Evolutionary conservation across 228 moss, liverwort and hornwort genomes (phyloP), one percentile per base, ranked within the genome.

Genomic region (Sphagnum magellanicum): DNA sequence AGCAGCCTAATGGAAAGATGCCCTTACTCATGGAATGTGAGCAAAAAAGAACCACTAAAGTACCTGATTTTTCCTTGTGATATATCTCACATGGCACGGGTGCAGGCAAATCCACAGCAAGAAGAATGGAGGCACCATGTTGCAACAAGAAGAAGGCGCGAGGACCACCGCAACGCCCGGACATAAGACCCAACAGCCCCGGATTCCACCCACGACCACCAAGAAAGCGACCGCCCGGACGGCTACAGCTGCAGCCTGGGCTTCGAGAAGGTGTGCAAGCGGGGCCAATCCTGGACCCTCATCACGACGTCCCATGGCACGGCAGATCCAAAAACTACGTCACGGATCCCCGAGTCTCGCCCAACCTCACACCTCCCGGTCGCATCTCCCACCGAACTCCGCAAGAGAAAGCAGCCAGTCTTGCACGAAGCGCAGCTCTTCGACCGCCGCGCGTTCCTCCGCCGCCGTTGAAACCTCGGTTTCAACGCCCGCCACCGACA

Each of bases 251-350:
- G 4, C 13, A 11, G 16, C 58, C 16, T 6, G 61, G 51, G 46
- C 61, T 70, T 2, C 70, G 62, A 9, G 48, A 50, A 50, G 49
- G 17, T 60, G 0, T 63, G 16, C 14, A 6, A 6, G 50, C 16
- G 6, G 51, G 62, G 0, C n/a, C 32, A 6, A 50, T 50, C 6
- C 48, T 70, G 6, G 62, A 70, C 13, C 70, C 70, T 3, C 70
- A 70, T 60, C 70, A 51, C 13, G 70, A 70, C 61, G 60, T 51
- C 32, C 60, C 60, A 46, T 70, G 62, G 70, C 62, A 61, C 14
- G 70, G 70, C 10, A 48, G 62, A 50, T 14, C 61, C 32, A 70
- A 70, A 8, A 50, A 32, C 46, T 70, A 61, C 32, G 46, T 70
- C 10, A 63, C 69, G 4, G 70, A 70, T 48, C 10, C 8, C 62